phyloP scores from a whole-genome alignment of 2,329 filamentous ascomycete species.

The Scolecobasidium constrictum region DNA sequence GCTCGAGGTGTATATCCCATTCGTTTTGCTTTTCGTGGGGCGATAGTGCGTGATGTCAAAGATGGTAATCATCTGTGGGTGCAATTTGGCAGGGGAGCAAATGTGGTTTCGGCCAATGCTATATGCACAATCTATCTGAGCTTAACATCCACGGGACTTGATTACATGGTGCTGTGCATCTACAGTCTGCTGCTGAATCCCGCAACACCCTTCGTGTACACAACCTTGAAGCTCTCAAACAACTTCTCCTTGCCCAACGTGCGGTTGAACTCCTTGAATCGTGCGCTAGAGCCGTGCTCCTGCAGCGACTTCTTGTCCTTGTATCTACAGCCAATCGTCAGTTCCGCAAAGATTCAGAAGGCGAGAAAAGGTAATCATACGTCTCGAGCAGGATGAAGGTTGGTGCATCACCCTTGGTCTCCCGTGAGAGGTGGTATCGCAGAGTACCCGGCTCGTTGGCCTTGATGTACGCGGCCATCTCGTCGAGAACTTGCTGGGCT shows the following conservation, averaged over 20 bases:
- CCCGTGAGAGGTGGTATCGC: constrained; percentile 8
- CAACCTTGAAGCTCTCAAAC: constrained; percentile 7
- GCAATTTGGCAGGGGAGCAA: no score
- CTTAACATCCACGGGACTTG: no score
- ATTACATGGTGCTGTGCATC: no score
- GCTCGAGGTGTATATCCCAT: no score
- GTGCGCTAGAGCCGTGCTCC: constrained; percentile 7
- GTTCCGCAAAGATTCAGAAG: no score
- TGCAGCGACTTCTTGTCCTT: constrained; percentile 7
- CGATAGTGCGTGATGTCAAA: no score
- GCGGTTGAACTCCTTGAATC: constrained; percentile 6
- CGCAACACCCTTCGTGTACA: constrained; percentile 7
- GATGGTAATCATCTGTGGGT: no score
- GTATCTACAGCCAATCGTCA: constrained; percentile 5
- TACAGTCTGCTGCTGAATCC: constrained; percentile 10
- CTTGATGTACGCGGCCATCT: constrained; percentile 4
- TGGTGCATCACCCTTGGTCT: constrained; percentile 7
- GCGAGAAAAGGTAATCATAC: no score
- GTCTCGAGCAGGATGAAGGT: constrained; percentile 8
- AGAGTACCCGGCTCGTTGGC: constrained; percentile 9
- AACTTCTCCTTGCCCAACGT: constrained; percentile 8
- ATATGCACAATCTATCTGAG: no score
- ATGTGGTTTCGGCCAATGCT: no score
- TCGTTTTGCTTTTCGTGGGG: no score
- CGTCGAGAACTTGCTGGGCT: constrained; percentile 7